Conservation (phyloP, 2,329 filamentous ascomycete species). For the Dothistroma septosporum region DNA sequence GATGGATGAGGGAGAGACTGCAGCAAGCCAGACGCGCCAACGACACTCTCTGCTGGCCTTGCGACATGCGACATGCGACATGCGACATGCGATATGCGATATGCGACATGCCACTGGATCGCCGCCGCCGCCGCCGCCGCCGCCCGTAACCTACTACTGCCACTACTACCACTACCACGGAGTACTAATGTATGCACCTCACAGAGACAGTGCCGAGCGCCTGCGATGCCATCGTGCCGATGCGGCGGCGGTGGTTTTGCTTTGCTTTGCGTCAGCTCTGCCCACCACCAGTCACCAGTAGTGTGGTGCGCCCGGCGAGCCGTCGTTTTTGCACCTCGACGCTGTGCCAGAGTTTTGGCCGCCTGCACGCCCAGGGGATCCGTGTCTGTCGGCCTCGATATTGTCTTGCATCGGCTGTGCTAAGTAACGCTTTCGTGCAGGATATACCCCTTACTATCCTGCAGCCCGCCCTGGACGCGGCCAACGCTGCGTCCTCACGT, state of each 20-base stretch:
- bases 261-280: background rate
- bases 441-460: background rate
- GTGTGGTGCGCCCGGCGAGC: background rate
- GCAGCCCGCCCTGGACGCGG: background rate
- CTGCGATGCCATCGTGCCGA: background rate
- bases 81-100: too few species aligned
- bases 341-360: background rate
- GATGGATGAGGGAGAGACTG: too few species aligned
- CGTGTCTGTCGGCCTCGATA: background rate
- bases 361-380: background rate
- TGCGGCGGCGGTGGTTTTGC: background rate
- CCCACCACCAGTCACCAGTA: too few species aligned
- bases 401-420: constrained; percentile 3
- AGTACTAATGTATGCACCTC: too few species aligned
- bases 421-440: background rate
- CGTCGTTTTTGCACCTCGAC: background rate
- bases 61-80: background rate
- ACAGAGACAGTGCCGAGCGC: too few species aligned
- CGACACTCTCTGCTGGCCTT: background rate
- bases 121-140: background rate
- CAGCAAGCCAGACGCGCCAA: background rate
- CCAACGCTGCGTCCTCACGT: background rate
- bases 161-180: background rate
- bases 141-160: background rate
- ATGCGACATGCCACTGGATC: background rate